phyloP scores from a whole-genome alignment of 306 rosid species.

The Medicago arabica region DNA sequence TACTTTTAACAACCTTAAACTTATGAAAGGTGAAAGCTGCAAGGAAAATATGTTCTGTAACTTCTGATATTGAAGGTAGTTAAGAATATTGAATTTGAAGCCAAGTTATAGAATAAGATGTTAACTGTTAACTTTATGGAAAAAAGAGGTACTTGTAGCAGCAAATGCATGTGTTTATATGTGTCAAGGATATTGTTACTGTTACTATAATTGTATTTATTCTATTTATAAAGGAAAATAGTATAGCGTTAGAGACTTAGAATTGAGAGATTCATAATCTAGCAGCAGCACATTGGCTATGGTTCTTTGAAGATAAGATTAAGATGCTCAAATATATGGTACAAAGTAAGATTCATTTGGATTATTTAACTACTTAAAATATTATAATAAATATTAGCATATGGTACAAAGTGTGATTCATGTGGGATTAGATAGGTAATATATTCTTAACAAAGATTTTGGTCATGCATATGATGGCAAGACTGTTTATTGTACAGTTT shows the following conservation, averaged over 20 bases:
- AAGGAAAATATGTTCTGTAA: constrained; percentile 22
- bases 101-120: constrained; percentile 33
- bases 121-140: background rate
- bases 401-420: constrained; percentile 50
- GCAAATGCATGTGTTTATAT: background rate
- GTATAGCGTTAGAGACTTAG: background rate
- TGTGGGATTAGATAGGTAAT: constrained; percentile 54
- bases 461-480: constrained; percentile 11
- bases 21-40: constrained; percentile 38
- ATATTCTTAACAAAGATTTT: constrained; percentile 42
- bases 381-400: constrained; percentile 35
- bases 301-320: constrained; percentile 51
- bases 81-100: constrained; percentile 41
- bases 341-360: constrained; percentile 39
- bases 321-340: constrained; percentile 43
- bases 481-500: constrained; percentile 24
- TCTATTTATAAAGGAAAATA: background rate
- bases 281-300: constrained; percentile 24
- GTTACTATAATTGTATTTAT: background rate
- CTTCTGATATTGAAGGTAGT: constrained; percentile 29
- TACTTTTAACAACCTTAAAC: constrained; percentile 38
- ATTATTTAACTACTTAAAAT: constrained; percentile 39
- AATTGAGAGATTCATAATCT: constrained; percentile 42
- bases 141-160: background rate
- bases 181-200: background rate